Conservation (phyloP, 2,329 filamentous ascomycete genomes). For the Sclerotinia trifoliorum region DNA sequence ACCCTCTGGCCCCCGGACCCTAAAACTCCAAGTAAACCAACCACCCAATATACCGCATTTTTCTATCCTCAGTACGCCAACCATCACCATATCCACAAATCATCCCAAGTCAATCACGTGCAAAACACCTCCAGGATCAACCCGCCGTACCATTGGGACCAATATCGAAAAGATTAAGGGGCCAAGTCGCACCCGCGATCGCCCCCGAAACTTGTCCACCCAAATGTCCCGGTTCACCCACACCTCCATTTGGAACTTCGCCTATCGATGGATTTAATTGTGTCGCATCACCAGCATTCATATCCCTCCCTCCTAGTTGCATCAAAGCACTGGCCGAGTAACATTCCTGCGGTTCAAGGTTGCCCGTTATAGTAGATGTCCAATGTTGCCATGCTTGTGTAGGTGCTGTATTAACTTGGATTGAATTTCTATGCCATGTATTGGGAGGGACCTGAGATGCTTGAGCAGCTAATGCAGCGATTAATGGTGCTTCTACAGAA, state of each 20-base stretch:
- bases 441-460: conserved; percentile 40
- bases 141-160: conserved; percentile 10
- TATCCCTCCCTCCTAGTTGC: conserved; percentile 35
- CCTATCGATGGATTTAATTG: conserved; percentile 14
- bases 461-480: conserved; percentile 34
- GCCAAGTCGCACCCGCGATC: conserved; percentile 27
- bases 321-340: conserved; percentile 39
- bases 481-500: conserved; percentile 33
- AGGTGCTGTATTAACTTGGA: conserved; percentile 28
- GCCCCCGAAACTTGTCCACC: conserved; percentile 18
- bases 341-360: conserved; percentile 38
- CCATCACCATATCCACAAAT: conserved; percentile 4
- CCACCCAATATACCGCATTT: conserved; percentile 6
- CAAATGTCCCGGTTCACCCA: conserved; percentile 8
- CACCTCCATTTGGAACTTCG: conserved; percentile 12
- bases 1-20: too few species aligned
- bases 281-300: conserved; percentile 24
- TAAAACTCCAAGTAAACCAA: not conserved
- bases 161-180: conserved; percentile 35
- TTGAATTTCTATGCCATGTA: conserved; percentile 28
- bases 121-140: not conserved
- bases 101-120: not conserved
- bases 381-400: conserved; percentile 39
- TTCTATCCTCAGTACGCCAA: not conserved
- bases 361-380: conserved; percentile 35